phyloP scores from a whole-genome alignment of 108 stramenopile species.

The Nitzschia palea region DNA sequence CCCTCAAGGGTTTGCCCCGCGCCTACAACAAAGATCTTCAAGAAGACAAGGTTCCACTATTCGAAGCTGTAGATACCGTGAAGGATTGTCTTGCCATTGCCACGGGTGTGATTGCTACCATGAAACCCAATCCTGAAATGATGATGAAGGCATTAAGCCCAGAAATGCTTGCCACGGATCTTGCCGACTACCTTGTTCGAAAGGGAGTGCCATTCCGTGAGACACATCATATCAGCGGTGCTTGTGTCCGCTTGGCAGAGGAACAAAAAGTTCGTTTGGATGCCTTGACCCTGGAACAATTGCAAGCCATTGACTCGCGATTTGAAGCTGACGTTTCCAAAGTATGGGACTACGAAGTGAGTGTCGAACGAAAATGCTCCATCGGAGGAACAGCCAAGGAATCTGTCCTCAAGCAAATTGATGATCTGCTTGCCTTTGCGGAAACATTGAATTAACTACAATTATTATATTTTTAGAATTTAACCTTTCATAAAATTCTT shows the following conservation, averaged over 20 bases:
- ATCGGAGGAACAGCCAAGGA: constrained; percentile 82
- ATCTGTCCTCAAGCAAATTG: constrained; percentile 78
- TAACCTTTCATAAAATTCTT: too few relatives aligned
- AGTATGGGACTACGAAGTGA: constrained; percentile 89
- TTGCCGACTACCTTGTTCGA: constrained; percentile 98
- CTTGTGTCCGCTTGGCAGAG: constrained; percentile 86
- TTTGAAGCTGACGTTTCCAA: constrained; percentile 86
- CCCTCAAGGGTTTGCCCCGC: constrained; percentile 96
- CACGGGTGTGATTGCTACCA: constrained; percentile 94
- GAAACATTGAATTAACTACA: constrained; percentile 36
- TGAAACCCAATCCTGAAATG: constrained; percentile 90
- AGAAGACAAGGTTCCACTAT: constrained; percentile 98
- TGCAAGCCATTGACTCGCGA: constrained; percentile 80
- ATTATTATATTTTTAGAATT: too few relatives aligned
- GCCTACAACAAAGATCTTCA: constrained; percentile 99
- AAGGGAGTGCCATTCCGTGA: constrained; percentile 99
- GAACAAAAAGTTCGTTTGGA: constrained; percentile 76
- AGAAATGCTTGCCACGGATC: constrained; percentile 99
- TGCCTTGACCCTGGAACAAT: constrained; percentile 78
- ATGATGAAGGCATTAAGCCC: constrained; percentile 88
- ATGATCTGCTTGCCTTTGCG: constrained; percentile 70
- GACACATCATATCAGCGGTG: constrained; percentile 98
- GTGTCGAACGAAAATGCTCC: constrained; percentile 88
- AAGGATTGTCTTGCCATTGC: constrained; percentile 96
- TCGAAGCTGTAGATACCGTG: constrained; percentile 93